Percentiles rank a stretch among this genome's conserved stretches.
Conservation (phyloP, 306 rosid genomes). For the Prunus dulcis region DNA sequence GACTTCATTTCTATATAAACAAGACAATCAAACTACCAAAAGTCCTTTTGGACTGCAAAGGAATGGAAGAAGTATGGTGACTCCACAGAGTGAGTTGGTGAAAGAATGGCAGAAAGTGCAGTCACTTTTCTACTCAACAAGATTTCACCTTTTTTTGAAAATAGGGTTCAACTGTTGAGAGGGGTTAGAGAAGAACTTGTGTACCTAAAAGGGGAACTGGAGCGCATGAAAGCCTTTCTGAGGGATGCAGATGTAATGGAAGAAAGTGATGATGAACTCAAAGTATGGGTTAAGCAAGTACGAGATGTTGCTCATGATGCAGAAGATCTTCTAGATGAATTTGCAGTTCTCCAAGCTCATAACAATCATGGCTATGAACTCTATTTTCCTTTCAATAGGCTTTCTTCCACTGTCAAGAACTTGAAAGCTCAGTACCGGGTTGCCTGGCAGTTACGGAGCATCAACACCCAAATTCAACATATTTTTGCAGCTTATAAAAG, state of each 20-base stretch:
- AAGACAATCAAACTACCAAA: background rate
- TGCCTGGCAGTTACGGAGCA: conserved; percentile 4
- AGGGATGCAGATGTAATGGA: conserved; percentile 29
- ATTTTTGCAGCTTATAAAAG: conserved; percentile 13
- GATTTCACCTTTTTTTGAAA: conserved; percentile 27
- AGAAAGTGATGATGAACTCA: conserved; percentile 34
- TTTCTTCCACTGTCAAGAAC: conserved; percentile 12
- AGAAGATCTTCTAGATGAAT: conserved; percentile 35
- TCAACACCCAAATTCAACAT: conserved; percentile 19
- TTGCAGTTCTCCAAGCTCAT: conserved; percentile 12
- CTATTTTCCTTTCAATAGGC: background rate
- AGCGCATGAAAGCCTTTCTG: conserved; percentile 27
- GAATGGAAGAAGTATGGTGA: background rate
- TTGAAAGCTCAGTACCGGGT: conserved; percentile 16
- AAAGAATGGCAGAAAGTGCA: conserved; percentile 53
- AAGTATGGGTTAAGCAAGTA: conserved; percentile 34
- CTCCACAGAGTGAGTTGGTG: background rate
- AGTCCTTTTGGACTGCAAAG: background rate
- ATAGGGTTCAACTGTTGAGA: conserved; percentile 32
- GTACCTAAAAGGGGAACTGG: conserved; percentile 21
- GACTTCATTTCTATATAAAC: background rate
- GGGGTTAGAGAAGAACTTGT: conserved; percentile 39
- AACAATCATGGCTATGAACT: conserved; percentile 6
- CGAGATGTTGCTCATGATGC: conserved; percentile 35
- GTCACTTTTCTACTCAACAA: conserved; percentile 41